These are phyloP conservation scores for Penicillium sp. DNA, from an alignment of 2,329 filamentous ascomycete genomes.

Conservation along the genomic window DNA sequence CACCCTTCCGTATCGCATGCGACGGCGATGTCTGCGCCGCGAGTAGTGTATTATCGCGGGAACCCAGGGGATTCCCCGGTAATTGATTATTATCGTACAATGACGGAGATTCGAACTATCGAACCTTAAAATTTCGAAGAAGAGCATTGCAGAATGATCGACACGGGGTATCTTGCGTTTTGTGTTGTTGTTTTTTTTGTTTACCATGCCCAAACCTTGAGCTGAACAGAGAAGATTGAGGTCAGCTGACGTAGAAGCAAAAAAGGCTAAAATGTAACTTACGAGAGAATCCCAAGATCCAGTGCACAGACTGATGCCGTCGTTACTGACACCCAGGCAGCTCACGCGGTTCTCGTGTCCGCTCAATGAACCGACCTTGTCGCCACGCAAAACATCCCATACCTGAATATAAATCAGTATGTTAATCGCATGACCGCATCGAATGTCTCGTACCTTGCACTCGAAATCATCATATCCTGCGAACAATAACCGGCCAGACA, in stretches of 20 bases:
- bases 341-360: slow-evolving; percentile 99
- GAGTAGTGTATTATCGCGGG: slow-evolving; percentile 31
- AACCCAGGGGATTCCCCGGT: slow-evolving; percentile 25
- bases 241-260: slow-evolving; percentile 11
- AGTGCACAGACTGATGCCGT: slow-evolving; percentile 98
- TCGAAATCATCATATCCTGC: slow-evolving; percentile 99
- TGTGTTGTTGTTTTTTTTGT: slow-evolving; percentile 21
- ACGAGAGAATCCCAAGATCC: slow-evolving; percentile 99
- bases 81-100: slow-evolving; percentile 50
- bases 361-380: slow-evolving; percentile 94
- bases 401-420: slow-evolving; percentile 60
- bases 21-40: slow-evolving; percentile 27
- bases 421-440: neutral
- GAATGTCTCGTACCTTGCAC: slow-evolving; percentile 78
- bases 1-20: slow-evolving; percentile 25
- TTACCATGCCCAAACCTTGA: slow-evolving; percentile 86
- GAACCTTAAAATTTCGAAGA: slow-evolving; percentile 36
- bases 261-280: slow-evolving; percentile 46
- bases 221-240: slow-evolving; percentile 48
- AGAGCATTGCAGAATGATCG: slow-evolving; percentile 37
- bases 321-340: slow-evolving; percentile 97
- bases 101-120: slow-evolving; percentile 37
- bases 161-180: slow-evolving; percentile 39
- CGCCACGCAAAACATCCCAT: slow-evolving; percentile 94
- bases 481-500: slow-evolving; percentile 91